Evolutionary conservation across 352 stramenopile species (phyloP), one percentile per base, ranked within the genome.

Genomic region (Pythium folliculosum): DNA sequence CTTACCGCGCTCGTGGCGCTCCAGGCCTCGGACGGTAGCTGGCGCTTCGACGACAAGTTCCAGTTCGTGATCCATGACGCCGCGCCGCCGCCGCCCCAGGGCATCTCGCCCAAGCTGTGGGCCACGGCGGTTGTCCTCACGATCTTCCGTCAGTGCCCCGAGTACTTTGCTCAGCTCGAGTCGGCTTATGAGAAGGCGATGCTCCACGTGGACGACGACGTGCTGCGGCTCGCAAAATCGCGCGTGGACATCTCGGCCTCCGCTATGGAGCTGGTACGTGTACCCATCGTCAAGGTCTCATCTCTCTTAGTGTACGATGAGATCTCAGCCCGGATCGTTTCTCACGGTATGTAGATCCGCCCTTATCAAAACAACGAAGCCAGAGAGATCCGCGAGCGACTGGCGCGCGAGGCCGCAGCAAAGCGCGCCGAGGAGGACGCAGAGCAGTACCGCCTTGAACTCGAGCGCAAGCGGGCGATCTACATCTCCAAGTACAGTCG

Each of bases 21-120:
- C 1, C 83, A 92, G 48, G 72, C 84, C n/a, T 52, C 75, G 3
- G 80, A 92, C 38, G 83, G 83, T 23, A 92, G 83, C 67, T 92
- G 83, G 81, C 49, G 63, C 49, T 92, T 79, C 52, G 80, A 81
- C 5, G 78, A 67, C 21, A 81, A 72, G 35, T 89, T 92, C 53
- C 61, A 76, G 45, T 89, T 76, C 49, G 73, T 86, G 27, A 62
- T 92, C 60, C 77, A 88, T 30, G 73, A 69, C 23, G 69, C 76
- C 2, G 78, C 77, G 0, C 64, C 78, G 22, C 73, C 67, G 32
- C 81, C 84, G 2, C 67, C 73, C 3, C 70, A 81, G 2, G 77
- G 78, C 1, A 87, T 89, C 27, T 77, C 78, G 14, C 50, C 69
- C 17, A 89, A 84, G 37, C 62, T 82, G 5, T 92, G 84, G 84